Evolutionary conservation across 768 basidiomycete species (phyloP).

Genomic region (Phlegmacium glaucopus): DNA sequence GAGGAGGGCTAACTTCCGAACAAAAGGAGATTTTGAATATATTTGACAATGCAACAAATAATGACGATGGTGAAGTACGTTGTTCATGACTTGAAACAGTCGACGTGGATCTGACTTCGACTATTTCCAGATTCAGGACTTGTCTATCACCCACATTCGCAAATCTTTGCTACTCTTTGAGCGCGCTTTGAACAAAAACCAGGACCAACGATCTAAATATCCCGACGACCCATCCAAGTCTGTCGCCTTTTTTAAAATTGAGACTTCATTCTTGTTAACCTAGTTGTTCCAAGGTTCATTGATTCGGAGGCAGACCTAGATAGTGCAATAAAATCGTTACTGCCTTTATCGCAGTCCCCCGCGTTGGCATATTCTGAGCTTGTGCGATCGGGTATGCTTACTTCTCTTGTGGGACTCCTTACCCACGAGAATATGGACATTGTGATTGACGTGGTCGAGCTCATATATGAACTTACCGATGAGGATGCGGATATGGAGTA

Average conservation of each 20-base stretch:
- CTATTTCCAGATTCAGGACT: slow-evolving; percentile 51
- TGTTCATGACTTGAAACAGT: neutral
- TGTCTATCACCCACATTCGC: slow-evolving; percentile 69
- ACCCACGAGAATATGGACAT: slow-evolving; percentile 98
- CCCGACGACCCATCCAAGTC: slow-evolving; percentile 91
- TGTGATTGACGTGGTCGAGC: slow-evolving; percentile 90
- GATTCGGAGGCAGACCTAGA: slow-evolving; percentile 98
- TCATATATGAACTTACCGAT: slow-evolving; percentile 92
- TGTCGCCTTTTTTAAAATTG: slow-evolving; percentile 5
- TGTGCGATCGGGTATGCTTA: slow-evolving; percentile 67
- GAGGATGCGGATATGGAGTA: slow-evolving; percentile 90
- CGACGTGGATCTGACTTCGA: neutral
- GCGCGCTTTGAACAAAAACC: slow-evolving; percentile 89
- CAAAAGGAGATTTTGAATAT: slow-evolving; percentile 97
- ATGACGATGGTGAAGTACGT: slow-evolving; percentile 70
- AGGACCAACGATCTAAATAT: slow-evolving; percentile 94
- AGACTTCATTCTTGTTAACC: slow-evolving; percentile 2
- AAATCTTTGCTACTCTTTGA: slow-evolving; percentile 79
- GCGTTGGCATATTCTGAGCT: slow-evolving; percentile 86
- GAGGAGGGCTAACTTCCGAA: slow-evolving; percentile 87
- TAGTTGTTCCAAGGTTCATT: slow-evolving; percentile 69
- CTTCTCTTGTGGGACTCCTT: slow-evolving; percentile 77
- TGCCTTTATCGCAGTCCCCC: slow-evolving; percentile 87
- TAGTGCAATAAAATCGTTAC: slow-evolving; percentile 75
- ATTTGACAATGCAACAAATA: slow-evolving; percentile 73